phyloP scores from a whole-genome alignment of 2,329 filamentous ascomycete species.

The Ciborinia camelliae region DNA sequence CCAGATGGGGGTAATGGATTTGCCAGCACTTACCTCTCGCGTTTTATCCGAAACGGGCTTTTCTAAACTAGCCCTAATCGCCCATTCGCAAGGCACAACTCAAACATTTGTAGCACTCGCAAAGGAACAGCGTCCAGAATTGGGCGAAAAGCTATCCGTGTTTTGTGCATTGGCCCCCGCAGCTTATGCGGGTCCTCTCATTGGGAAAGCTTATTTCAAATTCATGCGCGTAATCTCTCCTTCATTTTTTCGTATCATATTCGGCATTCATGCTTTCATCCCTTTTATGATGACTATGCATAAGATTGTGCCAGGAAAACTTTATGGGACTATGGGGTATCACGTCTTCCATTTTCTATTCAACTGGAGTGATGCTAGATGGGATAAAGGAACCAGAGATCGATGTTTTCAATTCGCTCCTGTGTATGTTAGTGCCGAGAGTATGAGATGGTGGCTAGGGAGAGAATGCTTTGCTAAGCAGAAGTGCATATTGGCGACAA shows the following conservation, averaged over 20 bases:
- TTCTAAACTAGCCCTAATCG: slow-evolving; percentile 75
- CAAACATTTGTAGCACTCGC: slow-evolving; percentile 84
- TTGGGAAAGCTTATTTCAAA: slow-evolving; percentile 85
- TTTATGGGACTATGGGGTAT: slow-evolving; percentile 84
- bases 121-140: slow-evolving; percentile 82
- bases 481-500: slow-evolving; percentile 81
- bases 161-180: slow-evolving; percentile 91
- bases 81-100: slow-evolving; percentile 88
- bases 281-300: slow-evolving; percentile 91
- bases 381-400: slow-evolving; percentile 75
- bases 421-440: slow-evolving; percentile 84
- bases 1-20: slow-evolving; percentile 87
- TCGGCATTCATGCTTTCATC: slow-evolving; percentile 91
- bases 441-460: slow-evolving; percentile 95
- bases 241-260: slow-evolving; percentile 71
- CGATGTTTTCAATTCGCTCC: slow-evolving; percentile 92
- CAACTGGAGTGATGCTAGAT: slow-evolving; percentile 77
- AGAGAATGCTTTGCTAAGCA: slow-evolving; percentile 80
- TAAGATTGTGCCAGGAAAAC: slow-evolving; percentile 53
- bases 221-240: slow-evolving; percentile 83
- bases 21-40: slow-evolving; percentile 75
- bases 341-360: slow-evolving; percentile 88
- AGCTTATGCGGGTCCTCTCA: slow-evolving; percentile 81
- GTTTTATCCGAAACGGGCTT: slow-evolving; percentile 82
- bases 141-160: slow-evolving; percentile 78